These are phyloP conservation scores for Fusarium heterosporum DNA, from an alignment of 2,329 filamentous ascomycete genomes.

Conservation along the genomic window DNA sequence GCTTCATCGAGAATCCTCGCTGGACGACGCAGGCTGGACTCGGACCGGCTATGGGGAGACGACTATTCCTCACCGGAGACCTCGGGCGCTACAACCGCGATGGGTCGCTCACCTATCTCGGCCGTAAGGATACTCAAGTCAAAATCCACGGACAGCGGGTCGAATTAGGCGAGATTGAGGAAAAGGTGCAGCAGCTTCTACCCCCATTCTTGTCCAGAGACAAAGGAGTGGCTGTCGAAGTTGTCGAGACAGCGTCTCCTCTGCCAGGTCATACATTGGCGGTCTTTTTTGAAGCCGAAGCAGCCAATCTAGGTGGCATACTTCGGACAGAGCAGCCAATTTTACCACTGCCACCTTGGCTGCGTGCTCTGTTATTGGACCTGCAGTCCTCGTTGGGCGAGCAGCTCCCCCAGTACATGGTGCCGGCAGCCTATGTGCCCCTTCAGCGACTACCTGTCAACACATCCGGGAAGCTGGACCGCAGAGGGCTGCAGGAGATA, in stretches of 20 bases:
- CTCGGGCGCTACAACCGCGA: slow-evolving; percentile 56
- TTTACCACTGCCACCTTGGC: slow-evolving; percentile 11
- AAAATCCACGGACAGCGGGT: slow-evolving; percentile 66
- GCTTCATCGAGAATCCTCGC: slow-evolving; percentile 7
- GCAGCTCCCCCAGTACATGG: slow-evolving; percentile 15
- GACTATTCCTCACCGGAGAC: slow-evolving; percentile 46
- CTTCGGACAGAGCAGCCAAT: slow-evolving; percentile 7
- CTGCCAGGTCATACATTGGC: slow-evolving; percentile 10
- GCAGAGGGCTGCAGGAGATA: slow-evolving; percentile 10
- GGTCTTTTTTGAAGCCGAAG: slow-evolving; percentile 15
- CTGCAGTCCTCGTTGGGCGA: slow-evolving; percentile 11
- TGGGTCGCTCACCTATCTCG: slow-evolving; percentile 60
- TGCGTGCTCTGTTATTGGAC: slow-evolving; percentile 9
- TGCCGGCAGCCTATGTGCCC: slow-evolving; percentile 10
- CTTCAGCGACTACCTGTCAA: slow-evolving; percentile 16
- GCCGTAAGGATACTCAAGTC: slow-evolving; percentile 49
- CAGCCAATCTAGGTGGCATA: slow-evolving; percentile 8
- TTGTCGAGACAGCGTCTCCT: slow-evolving; percentile 12
- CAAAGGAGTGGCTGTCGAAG: slow-evolving; percentile 12
- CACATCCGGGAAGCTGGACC: slow-evolving; percentile 13
- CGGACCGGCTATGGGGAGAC: slow-evolving; percentile 9
- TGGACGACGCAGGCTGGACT: slow-evolving; percentile 10
- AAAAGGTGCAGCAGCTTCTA: slow-evolving; percentile 13
- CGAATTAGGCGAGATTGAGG: slow-evolving; percentile 54
- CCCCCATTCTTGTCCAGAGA: slow-evolving; percentile 13